Base-by-base conservation (phyloP, 2,329 filamentous ascomycete genomes). In the Raffaelea ambrosiae region DNA sequence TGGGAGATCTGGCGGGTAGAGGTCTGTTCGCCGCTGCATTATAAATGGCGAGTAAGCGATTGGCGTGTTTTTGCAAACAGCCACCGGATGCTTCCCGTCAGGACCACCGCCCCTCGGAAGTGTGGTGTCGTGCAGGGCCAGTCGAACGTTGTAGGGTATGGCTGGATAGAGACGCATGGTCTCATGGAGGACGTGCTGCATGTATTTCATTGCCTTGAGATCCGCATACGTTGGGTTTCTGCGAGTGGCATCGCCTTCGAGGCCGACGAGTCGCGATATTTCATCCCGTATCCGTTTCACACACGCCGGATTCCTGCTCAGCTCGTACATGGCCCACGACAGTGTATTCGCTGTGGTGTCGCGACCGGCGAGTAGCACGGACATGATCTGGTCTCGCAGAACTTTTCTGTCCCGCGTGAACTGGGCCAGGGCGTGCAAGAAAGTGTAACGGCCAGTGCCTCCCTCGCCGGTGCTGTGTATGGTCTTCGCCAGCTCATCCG, bases 291-390 rank as follows among this genome's bases (percentile, higher is more conserved):
- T 73, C 61, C 81, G 86, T 45, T 69, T 62, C 3, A 88, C 77
- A 3, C 80, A 73, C 3, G 78, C 68, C 0, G 88, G 88, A 54
- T 87, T 74, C 16, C 81, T 78, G 35, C 83, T 77, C 2, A 96
- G 74, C 63, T 95, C 88, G 64, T 93, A 93, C 50, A 95, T 73
- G 35, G 79, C 73, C 84, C 88, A 95, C 0, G 82, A 85, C 1
- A 96, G 73, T 0, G 86, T 88, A 14, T 75, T 79, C 26, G 89
- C 89, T 0, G 90, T 95, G 14, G 90, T 95, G 64, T 96, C 90
- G 36, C 86, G 78, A 11, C 88, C 89, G 2, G 90, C 90, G 16
- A 96, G 77, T 3, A 96, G 76, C 13, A 95, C 77, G 40, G 84
- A 82, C n/a, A 93, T 76, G 43, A 95, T 72, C 64, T 96, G 89